Conservation (phyloP, 352 stramenopile genomes). For the Nothophytophthora sp. region DNA sequence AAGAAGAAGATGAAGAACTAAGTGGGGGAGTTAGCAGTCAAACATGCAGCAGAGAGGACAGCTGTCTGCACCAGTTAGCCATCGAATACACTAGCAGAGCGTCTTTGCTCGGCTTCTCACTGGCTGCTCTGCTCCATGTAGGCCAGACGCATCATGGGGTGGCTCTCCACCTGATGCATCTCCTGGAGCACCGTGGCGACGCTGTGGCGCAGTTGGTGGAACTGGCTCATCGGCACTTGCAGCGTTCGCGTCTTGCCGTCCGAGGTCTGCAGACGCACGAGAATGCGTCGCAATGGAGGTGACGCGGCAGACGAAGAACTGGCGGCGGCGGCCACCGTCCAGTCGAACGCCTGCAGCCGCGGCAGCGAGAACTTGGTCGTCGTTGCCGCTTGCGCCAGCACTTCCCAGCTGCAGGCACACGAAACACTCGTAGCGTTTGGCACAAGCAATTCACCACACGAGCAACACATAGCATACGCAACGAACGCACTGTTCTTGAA, state of each 20-base stretch:
- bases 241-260: constrained; percentile 46
- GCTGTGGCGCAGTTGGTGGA: constrained; percentile 80
- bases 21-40: neutral
- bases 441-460: neutral
- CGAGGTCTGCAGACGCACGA: constrained; percentile 58
- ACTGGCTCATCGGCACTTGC: constrained; percentile 57
- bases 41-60: neutral
- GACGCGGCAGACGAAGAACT: neutral
- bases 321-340: constrained; percentile 10
- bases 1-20: constrained; percentile 89
- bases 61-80: neutral
- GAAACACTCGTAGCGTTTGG: neutral
- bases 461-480: neutral
- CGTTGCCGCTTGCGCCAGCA: constrained; percentile 11
- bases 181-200: constrained; percentile 73
- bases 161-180: constrained; percentile 68
- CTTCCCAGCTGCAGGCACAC: constrained; percentile 21
- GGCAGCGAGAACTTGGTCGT: constrained; percentile 30
- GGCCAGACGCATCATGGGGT: constrained; percentile 79
- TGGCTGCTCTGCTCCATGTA: constrained; percentile 36
- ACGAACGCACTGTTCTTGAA: constrained; percentile 26
- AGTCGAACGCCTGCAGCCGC: constrained; percentile 40
- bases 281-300: constrained; percentile 11
- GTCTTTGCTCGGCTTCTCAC: constrained; percentile 1
- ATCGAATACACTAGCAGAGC: neutral